Percentiles rank a stretch among this genome's conserved stretches.
Conservation (phyloP, 345 rosid species). For the Ceriops zippeliana region DNA sequence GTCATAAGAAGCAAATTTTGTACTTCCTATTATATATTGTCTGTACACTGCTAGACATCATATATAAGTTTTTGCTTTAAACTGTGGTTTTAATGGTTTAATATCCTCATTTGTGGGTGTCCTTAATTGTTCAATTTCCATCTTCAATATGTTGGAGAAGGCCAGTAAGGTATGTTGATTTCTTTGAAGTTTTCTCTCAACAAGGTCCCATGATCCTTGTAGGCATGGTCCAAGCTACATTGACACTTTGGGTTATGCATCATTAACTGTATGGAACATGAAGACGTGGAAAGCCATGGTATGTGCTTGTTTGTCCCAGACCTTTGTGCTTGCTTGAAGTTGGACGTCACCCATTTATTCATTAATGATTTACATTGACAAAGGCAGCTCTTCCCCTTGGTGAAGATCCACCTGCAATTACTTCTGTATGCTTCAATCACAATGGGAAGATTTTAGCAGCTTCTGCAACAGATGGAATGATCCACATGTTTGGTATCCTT, state of each 20-base stretch:
- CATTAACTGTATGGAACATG: constrained; percentile 77
- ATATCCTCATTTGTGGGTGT: too few relatives aligned
- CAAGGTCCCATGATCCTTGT: constrained; percentile 18
- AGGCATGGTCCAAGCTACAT: constrained; percentile 44
- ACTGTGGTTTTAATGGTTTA: too few relatives aligned
- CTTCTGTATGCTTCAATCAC: constrained; percentile 71
- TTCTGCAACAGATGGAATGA: constrained; percentile 78
- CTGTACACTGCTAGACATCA: too few relatives aligned
- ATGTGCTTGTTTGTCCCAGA: constrained; percentile 30
- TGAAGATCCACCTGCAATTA: constrained; percentile 77
- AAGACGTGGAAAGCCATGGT: constrained; percentile 75
- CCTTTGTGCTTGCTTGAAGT: constrained; percentile 13
- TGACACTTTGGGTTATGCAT: constrained; percentile 53
- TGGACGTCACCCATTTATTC: constrained; percentile 13
- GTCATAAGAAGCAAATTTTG: background rate
- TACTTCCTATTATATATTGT: background rate
- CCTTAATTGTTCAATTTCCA: background rate
- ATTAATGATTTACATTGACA: constrained; percentile 36
- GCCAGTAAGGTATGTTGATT: background rate
- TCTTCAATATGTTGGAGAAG: background rate
- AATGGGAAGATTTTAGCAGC: constrained; percentile 78
- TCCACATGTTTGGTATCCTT: constrained; percentile 89
- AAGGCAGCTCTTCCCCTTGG: constrained; percentile 84
- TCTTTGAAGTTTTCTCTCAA: background rate
- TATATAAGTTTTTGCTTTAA: background rate